Evolutionary conservation across 2,329 filamentous ascomycete genomes (phyloP), one percentile per base, ranked within the genome.

Genomic region (Apiospora rasikravindrae): DNA sequence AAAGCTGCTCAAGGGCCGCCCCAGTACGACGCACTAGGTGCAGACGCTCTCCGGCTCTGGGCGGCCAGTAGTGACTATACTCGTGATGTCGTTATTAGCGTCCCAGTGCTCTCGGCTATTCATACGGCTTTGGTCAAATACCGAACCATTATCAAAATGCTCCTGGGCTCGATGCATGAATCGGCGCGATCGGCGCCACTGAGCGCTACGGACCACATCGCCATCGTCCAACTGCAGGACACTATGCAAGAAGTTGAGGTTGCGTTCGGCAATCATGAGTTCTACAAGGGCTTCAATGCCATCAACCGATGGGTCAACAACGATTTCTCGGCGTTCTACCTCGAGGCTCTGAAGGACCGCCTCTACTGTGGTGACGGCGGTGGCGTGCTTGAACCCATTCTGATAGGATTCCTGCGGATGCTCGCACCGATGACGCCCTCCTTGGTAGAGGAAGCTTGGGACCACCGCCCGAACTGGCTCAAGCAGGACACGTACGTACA

Each of bases 61-160:
- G 95, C 91, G 40, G 96, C 95, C 3, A 94, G 93, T 81, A 94
- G 93, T 77, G 96, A 99, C 82, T 98, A 96, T 81, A 98, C 94
- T 3, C 90, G 89, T 24, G 96, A 99, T 80, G 91, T 98, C 7
- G 88, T 92, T 8, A 92, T 99, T 75, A 94, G 95, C 29, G 89
- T 93, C 74, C 88, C 91, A 0, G 91, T 96, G 0, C 87, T 99
- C 10, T 89, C 92, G 76, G 89, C 92, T 1, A 90, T 96, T 14
- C 93, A 98, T 76, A 90, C 89, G 66, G 88, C 90, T 2, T 84
- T 98, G 33, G 88, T 95, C 82, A 98, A 98, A 81, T 97, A 96
- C 80, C 92, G 96, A 22, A 92, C 93, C 68, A 98, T 93, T 0
- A 89, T 97, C 81, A 98, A 96, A 83, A 96, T 98, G 88, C 86